Percentiles rank a stretch among this genome's conserved stretches.
phyloP scores from a whole-genome alignment of 495 filamentous ascomycete species.

The Penicillium pulvis region DNA sequence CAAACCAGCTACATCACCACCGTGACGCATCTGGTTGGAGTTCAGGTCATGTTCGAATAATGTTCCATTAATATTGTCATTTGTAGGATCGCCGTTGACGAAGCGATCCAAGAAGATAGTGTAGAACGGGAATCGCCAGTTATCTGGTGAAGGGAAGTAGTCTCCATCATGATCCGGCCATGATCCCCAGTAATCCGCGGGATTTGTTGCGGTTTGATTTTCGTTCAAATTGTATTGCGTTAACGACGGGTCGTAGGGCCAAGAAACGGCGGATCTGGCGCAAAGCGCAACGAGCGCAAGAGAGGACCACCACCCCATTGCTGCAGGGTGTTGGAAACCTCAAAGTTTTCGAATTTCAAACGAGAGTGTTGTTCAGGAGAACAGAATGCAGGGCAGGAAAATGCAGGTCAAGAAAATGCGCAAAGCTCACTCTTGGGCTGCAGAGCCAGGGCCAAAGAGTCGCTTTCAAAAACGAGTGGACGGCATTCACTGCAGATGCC shows the following conservation, averaged over 20 bases:
- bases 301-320: constrained; percentile 15
- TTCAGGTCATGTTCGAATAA: constrained; percentile 67
- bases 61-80: constrained; percentile 71
- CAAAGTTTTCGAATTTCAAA: not conserved
- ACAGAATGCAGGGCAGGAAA: not conserved
- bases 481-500: constrained; percentile 6
- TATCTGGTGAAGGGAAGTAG: constrained; percentile 59
- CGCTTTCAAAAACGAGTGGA: constrained; percentile 21
- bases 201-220: constrained; percentile 57
- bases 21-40: constrained; percentile 70
- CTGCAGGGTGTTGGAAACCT: not conserved
- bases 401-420: not conserved
- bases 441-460: not conserved
- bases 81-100: constrained; percentile 70
- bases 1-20: constrained; percentile 67
- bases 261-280: constrained; percentile 36
- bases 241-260: constrained; percentile 56
- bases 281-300: constrained; percentile 37
- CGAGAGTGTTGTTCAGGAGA: not conserved
- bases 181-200: constrained; percentile 61
- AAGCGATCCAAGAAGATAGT: constrained; percentile 70
- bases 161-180: constrained; percentile 51
- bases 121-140: constrained; percentile 74
- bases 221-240: constrained; percentile 63
- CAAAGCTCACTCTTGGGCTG: not conserved